Percentiles rank a stretch among this genome's conserved stretches.
Conservation (phyloP, 805 yeast genomes). For the Candida coquimbonensis region DNA sequence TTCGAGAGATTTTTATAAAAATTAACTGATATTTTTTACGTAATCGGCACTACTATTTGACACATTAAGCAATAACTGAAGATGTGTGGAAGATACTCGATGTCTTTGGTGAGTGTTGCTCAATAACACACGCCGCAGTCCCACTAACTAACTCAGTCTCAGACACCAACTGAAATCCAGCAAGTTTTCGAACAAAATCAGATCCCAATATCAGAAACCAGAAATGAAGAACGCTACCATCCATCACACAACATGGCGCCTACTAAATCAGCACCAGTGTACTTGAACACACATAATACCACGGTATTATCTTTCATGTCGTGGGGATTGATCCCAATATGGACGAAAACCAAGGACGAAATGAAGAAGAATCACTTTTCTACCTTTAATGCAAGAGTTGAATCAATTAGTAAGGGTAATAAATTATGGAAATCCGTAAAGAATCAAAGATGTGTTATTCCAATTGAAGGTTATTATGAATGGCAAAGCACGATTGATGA, state of each 20-base stretch:
- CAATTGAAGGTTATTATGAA: slow-evolving; percentile 81
- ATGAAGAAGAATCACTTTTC: slow-evolving; percentile 27
- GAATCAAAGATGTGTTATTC: slow-evolving; percentile 61
- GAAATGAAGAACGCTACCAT: slow-evolving; percentile 17
- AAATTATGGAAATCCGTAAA: slow-evolving; percentile 52
- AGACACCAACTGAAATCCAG: slow-evolving; percentile 4
- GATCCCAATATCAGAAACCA: slow-evolving; percentile 2
- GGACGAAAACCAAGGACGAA: slow-evolving; percentile 40
- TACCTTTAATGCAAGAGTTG: slow-evolving; percentile 71
- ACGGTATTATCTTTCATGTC: slow-evolving; percentile 47
- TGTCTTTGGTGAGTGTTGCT: slow-evolving; percentile 32
- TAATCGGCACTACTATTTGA: not conserved
- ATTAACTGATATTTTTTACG: not conserved
- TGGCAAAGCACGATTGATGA: slow-evolving; percentile 41
- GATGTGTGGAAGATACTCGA: slow-evolving; percentile 62
- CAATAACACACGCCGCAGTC: no score
- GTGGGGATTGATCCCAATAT: slow-evolving; percentile 75
- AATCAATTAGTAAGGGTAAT: slow-evolving; percentile 42
- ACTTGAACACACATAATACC: slow-evolving; percentile 8
- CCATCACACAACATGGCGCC: slow-evolving; percentile 59
- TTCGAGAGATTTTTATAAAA: no score
- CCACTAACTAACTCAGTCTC: not conserved
- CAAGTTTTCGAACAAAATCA: slow-evolving; percentile 8
- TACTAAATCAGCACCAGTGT: slow-evolving; percentile 41
- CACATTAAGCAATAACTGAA: not conserved